Percentiles rank a stretch among this genome's conserved stretches.
Evolutionary conservation across 306 rosid genomes (phyloP).

Genomic region (Lathyrus oleraceus): DNA sequence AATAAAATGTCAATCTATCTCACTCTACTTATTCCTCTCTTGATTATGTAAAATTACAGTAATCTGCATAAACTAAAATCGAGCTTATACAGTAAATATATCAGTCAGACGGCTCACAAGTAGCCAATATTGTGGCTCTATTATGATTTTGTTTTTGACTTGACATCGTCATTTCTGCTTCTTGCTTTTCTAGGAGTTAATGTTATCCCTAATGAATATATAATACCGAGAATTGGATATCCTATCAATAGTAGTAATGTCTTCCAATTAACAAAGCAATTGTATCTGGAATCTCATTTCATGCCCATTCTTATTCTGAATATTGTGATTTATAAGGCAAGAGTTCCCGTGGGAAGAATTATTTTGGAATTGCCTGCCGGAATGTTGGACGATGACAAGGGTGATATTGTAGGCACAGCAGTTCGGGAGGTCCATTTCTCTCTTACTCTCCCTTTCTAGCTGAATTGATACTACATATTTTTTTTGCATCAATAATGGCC

Average conservation of each 20-base stretch:
- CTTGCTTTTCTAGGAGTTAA: not conserved
- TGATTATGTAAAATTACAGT: not conserved
- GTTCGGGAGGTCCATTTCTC: constrained; percentile 73
- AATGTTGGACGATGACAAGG: constrained; percentile 82
- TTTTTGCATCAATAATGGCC: not conserved
- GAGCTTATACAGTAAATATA: not conserved
- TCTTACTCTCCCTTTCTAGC: constrained; percentile 16
- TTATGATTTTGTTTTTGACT: not conserved
- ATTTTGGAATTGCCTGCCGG: constrained; percentile 96
- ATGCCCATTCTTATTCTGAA: constrained; percentile 31
- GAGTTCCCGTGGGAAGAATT: constrained; percentile 82
- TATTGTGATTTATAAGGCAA: constrained; percentile 57
- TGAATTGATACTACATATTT: constrained; percentile 4
- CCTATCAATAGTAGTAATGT: not conserved
- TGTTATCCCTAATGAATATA: not conserved
- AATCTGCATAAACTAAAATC: not conserved
- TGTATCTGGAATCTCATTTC: not conserved
- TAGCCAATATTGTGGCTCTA: not conserved
- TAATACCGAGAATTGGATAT: not conserved
- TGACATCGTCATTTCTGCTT: not conserved
- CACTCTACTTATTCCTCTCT: not conserved
- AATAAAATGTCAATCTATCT: not conserved
- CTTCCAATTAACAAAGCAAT: not conserved
- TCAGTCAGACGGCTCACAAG: not conserved
- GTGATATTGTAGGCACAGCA: constrained; percentile 88